phyloP scores from a whole-genome alignment of 2,329 filamentous ascomycete species.

The Pseudogymnoascus sp. region DNA sequence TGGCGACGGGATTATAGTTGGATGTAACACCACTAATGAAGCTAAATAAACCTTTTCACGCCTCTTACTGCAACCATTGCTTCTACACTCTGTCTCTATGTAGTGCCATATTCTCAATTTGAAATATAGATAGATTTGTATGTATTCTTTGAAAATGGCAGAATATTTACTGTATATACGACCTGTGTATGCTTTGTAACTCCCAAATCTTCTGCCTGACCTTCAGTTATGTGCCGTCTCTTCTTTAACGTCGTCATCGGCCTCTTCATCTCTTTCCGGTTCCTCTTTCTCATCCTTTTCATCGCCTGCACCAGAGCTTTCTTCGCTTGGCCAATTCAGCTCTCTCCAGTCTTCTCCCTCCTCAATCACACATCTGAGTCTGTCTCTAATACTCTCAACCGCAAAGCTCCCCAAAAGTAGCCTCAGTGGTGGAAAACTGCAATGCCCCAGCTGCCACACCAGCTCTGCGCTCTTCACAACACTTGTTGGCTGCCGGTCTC shows the following conservation, averaged over 20 bases:
- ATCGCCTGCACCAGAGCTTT: slow-evolving; percentile 9
- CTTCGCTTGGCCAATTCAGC: slow-evolving; percentile 47
- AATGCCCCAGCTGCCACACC: slow-evolving; percentile 91
- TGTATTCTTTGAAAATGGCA: background rate
- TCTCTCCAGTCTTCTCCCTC: slow-evolving; percentile 93
- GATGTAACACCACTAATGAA: background rate
- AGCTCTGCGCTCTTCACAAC: slow-evolving; percentile 89
- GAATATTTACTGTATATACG: background rate
- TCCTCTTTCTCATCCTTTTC: slow-evolving; percentile 10
- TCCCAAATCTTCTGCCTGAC: background rate
- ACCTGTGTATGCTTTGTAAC: background rate
- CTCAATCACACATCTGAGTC: slow-evolving; percentile 83
- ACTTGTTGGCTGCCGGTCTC: slow-evolving; percentile 85
- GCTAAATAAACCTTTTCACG: background rate
- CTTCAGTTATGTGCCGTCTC: background rate
- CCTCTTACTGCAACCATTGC: background rate
- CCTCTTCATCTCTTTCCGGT: slow-evolving; percentile 8
- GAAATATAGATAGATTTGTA: background rate
- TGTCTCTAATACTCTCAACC: slow-evolving; percentile 89
- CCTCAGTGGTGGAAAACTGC: slow-evolving; percentile 82
- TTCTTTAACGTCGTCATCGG: background rate
- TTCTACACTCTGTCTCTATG: too few species aligned
- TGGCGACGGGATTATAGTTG: background rate
- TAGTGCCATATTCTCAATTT: background rate
- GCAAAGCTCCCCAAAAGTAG: slow-evolving; percentile 88